phyloP scores from a whole-genome alignment of 2,329 filamentous ascomycete genomes.

The Didymella exigua region DNA sequence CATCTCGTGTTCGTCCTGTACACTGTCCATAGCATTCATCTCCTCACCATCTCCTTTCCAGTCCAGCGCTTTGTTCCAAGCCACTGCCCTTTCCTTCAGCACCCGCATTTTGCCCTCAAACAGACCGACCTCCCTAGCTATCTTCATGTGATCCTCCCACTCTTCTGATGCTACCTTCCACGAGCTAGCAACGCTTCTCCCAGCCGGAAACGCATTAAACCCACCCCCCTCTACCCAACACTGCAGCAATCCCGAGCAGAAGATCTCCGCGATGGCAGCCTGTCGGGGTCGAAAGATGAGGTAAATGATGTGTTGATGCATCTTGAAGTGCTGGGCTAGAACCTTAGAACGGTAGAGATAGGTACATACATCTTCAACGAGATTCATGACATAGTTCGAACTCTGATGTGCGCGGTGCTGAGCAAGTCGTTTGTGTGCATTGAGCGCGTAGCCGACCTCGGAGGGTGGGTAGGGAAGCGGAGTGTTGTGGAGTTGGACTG shows the following conservation, averaged over 20 bases:
- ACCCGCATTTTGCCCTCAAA: constrained; percentile 19
- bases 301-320: constrained; percentile 39
- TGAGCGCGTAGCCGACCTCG: constrained; percentile 35
- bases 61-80: constrained; percentile 29
- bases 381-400: constrained; percentile 41
- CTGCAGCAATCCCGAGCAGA: constrained; percentile 35
- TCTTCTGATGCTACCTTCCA: constrained; percentile 13
- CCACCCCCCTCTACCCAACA: constrained; percentile 37
- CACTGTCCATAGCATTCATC: too few species aligned
- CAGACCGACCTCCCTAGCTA: constrained; percentile 13
- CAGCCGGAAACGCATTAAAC: constrained; percentile 38
- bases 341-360: constrained; percentile 11
- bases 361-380: constrained; percentile 35
- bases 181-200: constrained; percentile 30
- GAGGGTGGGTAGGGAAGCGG: constrained; percentile 28
- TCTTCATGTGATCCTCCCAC: constrained; percentile 26
- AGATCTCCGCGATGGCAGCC: constrained; percentile 38
- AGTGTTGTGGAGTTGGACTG: constrained; percentile 11
- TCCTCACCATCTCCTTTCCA: constrained; percentile 10
- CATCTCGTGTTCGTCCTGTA: background rate
- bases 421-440: constrained; percentile 25
- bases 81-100: constrained; percentile 22
- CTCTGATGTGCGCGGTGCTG: constrained; percentile 32
- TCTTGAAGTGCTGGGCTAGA: constrained; percentile 26
- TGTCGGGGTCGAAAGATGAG: constrained; percentile 33